These are phyloP conservation scores for Ormosia emarginata DNA, from an alignment of 306 rosid genomes.

Conservation along the genomic window DNA sequence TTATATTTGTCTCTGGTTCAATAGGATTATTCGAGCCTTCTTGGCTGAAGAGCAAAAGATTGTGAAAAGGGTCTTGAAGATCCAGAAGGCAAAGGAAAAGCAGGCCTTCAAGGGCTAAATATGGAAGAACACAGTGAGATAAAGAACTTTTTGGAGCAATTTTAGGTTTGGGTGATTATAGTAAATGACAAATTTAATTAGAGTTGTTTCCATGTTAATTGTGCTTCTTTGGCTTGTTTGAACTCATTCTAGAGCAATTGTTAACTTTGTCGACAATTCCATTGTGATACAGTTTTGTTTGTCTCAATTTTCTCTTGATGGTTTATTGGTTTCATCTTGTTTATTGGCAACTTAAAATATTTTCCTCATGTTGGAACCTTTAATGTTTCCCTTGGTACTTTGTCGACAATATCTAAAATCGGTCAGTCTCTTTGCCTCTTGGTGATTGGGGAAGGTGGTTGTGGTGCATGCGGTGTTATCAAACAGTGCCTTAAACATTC, in stretches of 20 bases:
- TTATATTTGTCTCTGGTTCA: not conserved
- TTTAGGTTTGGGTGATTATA: constrained; percentile 29
- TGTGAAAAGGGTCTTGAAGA: constrained; percentile 77
- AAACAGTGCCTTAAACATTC: too few species aligned
- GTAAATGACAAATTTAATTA: constrained; percentile 27
- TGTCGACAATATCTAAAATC: too few species aligned
- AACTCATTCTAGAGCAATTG: constrained; percentile 25
- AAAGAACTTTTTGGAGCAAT: constrained; percentile 31
- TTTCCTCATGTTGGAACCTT: too few species aligned
- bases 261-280: constrained; percentile 34
- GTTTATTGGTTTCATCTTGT: not conserved
- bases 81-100: constrained; percentile 76
- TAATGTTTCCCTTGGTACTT: too few species aligned
- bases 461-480: not conserved
- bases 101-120: constrained; percentile 43
- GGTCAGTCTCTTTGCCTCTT: too few species aligned
- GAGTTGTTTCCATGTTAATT: constrained; percentile 25
- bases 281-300: constrained; percentile 34
- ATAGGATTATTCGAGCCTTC: constrained; percentile 67
- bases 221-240: constrained; percentile 25
- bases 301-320: not conserved
- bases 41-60: constrained; percentile 80
- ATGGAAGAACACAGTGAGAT: not conserved
- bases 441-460: too few species aligned
- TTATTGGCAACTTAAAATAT: not conserved